These are phyloP conservation scores for Pouteria glomerata DNA, from an alignment of 148 eudicot genomes.

Conservation along the genomic window DNA sequence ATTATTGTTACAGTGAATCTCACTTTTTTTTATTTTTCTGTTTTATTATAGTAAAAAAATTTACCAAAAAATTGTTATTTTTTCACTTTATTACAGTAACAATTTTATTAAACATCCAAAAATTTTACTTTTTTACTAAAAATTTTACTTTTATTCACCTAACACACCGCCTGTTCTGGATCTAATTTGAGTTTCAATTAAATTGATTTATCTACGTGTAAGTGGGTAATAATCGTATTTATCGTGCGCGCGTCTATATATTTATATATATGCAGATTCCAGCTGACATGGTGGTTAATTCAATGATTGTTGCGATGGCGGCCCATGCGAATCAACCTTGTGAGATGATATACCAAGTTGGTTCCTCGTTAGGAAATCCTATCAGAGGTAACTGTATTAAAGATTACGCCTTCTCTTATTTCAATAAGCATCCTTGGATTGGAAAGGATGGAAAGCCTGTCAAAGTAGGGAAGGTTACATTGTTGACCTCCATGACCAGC, in stretches of 20 bases:
- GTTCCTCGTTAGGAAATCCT: slow-evolving; percentile 52
- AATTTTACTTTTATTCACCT: too few relatives aligned
- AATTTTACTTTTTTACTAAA: too few relatives aligned
- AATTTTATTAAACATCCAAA: too few relatives aligned
- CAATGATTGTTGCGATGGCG: slow-evolving; percentile 43
- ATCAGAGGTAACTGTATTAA: slow-evolving; percentile 15
- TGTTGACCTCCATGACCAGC: slow-evolving; percentile 38
- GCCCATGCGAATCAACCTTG: slow-evolving; percentile 28
- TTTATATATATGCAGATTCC: slow-evolving; percentile 33
- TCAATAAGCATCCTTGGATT: slow-evolving; percentile 44
- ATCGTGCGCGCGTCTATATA: too few relatives aligned
- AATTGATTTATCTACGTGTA: too few relatives aligned
- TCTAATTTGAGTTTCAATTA: too few relatives aligned
- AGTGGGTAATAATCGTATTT: background rate
- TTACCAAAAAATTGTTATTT: too few relatives aligned
- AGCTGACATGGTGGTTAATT: slow-evolving; percentile 56
- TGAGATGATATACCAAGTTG: slow-evolving; percentile 32
- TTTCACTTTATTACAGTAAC: too few relatives aligned
- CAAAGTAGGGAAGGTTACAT: slow-evolving; percentile 31
- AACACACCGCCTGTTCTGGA: too few relatives aligned
- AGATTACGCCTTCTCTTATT: slow-evolving; percentile 28
- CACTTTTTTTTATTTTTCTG: too few relatives aligned
- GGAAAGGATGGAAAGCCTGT: slow-evolving; percentile 51
- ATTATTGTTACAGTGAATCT: too few relatives aligned
- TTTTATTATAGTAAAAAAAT: too few relatives aligned